Percentiles rank a stretch among this genome's conserved stretches.
phyloP scores from a whole-genome alignment of 768 basidiomycete species.

The Trametes cinnabarina region DNA sequence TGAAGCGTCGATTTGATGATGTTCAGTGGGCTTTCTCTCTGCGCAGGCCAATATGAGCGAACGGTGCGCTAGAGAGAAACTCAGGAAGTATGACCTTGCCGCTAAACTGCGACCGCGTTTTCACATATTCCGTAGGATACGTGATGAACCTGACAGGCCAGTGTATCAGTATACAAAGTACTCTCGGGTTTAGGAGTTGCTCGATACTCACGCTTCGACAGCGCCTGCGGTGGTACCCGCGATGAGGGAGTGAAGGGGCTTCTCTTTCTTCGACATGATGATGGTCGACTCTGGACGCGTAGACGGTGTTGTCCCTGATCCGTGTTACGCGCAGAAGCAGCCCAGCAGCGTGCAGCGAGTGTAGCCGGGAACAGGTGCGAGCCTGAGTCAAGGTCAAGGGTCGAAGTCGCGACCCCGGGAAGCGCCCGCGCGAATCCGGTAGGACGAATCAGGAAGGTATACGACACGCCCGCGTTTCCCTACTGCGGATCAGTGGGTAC shows the following conservation, averaged over 20 bases:
- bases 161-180: no score
- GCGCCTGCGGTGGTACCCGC: conserved; percentile 93
- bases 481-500: no score
- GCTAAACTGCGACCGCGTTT: conserved; percentile 91
- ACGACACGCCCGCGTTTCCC: no score
- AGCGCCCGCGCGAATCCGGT: neutral
- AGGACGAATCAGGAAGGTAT: no score
- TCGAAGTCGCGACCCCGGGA: neutral
- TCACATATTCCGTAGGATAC: conserved; percentile 89
- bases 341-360: no score
- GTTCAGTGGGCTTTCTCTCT: conserved; percentile 68
- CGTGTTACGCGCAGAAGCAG: no score
- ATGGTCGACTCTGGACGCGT: conserved; percentile 25
- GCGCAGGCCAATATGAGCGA: neutral
- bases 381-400: no score
- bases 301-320: no score
- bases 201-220: conserved; percentile 74
- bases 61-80: neutral
- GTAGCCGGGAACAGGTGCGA: no score
- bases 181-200: neutral
- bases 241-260: conserved; percentile 80
- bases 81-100: conserved; percentile 51
- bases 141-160: conserved; percentile 60
- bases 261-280: conserved; percentile 61
- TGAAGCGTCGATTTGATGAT: conserved; percentile 75